Evolutionary conservation across 345 rosid genomes (phyloP).

Genomic region (Populus simonii): DNA sequence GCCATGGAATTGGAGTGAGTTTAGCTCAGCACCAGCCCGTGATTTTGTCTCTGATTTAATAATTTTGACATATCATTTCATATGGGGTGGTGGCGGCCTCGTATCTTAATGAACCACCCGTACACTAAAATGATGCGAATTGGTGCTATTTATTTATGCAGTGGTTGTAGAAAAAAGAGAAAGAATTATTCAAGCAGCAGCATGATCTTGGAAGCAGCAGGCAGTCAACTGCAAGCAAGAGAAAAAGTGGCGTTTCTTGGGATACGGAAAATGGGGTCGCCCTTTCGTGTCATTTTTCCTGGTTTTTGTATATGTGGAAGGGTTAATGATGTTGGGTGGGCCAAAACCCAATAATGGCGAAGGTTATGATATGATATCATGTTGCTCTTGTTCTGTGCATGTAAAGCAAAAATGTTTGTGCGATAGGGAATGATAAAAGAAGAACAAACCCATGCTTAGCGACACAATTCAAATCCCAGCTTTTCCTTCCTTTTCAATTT

Average conservation of each 20-base stretch:
- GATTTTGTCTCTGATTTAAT: background rate
- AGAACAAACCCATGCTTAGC: background rate
- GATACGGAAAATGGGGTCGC: conserved; percentile 37
- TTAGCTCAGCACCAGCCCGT: conserved; percentile 39
- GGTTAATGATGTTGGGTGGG: conserved; percentile 27
- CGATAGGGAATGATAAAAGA: background rate
- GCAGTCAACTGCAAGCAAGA: conserved; percentile 58
- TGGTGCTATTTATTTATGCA: conserved; percentile 29
- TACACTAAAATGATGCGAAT: conserved; percentile 4
- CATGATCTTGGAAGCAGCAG: conserved; percentile 41
- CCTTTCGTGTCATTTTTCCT: background rate
- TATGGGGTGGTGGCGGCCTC: background rate
- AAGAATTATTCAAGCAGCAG: background rate
- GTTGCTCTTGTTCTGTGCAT: conserved; percentile 22
- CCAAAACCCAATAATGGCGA: conserved; percentile 41
- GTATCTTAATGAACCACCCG: conserved; percentile 14
- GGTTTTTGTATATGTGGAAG: conserved; percentile 22
- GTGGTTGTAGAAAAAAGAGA: conserved; percentile 23
- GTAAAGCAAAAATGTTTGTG: conserved; percentile 8
- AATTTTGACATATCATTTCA: background rate
- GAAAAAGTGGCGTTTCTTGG: conserved; percentile 35
- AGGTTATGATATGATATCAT: conserved; percentile 35
- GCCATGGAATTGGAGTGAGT: conserved; percentile 38
- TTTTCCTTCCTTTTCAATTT: conserved; percentile 25
- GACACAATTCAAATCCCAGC: conserved; percentile 55